These are phyloP conservation scores for Pyrenophora teres DNA, from an alignment of 2,329 filamentous ascomycete species.

Conservation along the genomic window DNA sequence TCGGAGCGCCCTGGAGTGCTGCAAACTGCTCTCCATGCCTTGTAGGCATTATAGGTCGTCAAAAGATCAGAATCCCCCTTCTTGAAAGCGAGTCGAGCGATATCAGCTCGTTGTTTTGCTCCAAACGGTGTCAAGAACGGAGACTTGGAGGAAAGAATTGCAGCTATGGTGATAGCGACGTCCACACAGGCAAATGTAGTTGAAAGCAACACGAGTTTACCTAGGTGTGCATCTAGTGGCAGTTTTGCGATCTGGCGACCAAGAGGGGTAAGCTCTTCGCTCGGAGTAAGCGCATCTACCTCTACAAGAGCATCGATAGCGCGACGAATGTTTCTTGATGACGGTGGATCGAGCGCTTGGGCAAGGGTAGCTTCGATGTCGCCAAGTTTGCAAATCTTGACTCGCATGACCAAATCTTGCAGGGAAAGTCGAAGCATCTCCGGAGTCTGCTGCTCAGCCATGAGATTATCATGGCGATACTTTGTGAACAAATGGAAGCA, in stretches of 20 bases:
- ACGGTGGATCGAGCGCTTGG: constrained; percentile 87
- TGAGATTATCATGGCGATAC: constrained; percentile 78
- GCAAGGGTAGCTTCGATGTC: constrained; percentile 88
- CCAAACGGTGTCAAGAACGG: constrained; percentile 89
- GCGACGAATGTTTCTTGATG: constrained; percentile 86
- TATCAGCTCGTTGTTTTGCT: constrained; percentile 79
- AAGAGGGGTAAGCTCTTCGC: constrained; percentile 83
- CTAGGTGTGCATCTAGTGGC: constrained; percentile 90
- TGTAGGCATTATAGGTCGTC: constrained; percentile 92
- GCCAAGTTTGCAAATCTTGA: constrained; percentile 96
- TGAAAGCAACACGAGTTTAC: constrained; percentile 87
- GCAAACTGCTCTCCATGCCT: constrained; percentile 83
- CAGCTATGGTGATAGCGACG: constrained; percentile 87
- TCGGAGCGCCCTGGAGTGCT: constrained; percentile 73
- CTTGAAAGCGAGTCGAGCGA: constrained; percentile 76
- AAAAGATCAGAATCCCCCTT: constrained; percentile 88
- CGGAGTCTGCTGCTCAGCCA: constrained; percentile 91
- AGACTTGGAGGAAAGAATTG: constrained; percentile 91
- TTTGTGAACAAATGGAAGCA: constrained; percentile 97
- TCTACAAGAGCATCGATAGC: constrained; percentile 93
- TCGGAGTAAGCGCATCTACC: constrained; percentile 80
- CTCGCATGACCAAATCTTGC: constrained; percentile 91
- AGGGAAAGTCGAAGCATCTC: constrained; percentile 94
- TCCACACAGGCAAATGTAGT: constrained; percentile 90
- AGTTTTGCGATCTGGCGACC: constrained; percentile 85